Evolutionary conservation across 495 filamentous ascomycete species (phyloP), one percentile per base, ranked within the genome.

Genomic region (Thermothielavioides terrestris): DNA sequence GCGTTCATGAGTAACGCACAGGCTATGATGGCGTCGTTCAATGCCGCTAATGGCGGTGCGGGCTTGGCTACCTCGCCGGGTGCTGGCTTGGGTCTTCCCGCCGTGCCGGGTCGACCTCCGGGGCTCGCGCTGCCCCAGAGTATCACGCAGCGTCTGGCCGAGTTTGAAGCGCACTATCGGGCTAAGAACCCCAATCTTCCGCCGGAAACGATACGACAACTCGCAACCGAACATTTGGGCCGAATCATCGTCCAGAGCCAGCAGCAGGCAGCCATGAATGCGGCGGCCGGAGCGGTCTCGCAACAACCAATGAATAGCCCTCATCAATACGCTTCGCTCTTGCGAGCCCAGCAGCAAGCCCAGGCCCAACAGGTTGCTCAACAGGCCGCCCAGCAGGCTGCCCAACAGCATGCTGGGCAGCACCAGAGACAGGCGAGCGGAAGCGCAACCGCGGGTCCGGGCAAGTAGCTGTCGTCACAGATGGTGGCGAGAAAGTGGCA

Each of bases 281-380:
- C 49, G 4, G 49, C 49, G 12, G 49, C 49, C 9, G 83, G 83
- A 12, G 70, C 63, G 25, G 58, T 65, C 37, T 50, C 35, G 32
- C 59, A 59, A 25, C 59, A 63, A 35, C 38, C 53, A 14, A 62
- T 61, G 27, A 60, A 54, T 8, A 65, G 69, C 41, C 82, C 82
- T 6, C 83, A 87, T 50, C 77, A 84, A 20, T 89, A 85, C 59
- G 84, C 84, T 17, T 82, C 83, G 35, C 80, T 86, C 57, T 78
- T 88, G 59, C 75, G 85, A 39, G 80, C 80, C 23, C 83, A 86
- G 50, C 85, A 89, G 48, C 69, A 72, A 38, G 62, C 64, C 18
- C 68, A 74, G 20, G 53, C 55, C 0, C 54, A 56, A 27, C 61
- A 62, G 38, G 46, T 42, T 1, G 49, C 49, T 9, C 47, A 60